phyloP scores from a whole-genome alignment of 1,139 yeast genomes.

The Diutina neorugosa region DNA sequence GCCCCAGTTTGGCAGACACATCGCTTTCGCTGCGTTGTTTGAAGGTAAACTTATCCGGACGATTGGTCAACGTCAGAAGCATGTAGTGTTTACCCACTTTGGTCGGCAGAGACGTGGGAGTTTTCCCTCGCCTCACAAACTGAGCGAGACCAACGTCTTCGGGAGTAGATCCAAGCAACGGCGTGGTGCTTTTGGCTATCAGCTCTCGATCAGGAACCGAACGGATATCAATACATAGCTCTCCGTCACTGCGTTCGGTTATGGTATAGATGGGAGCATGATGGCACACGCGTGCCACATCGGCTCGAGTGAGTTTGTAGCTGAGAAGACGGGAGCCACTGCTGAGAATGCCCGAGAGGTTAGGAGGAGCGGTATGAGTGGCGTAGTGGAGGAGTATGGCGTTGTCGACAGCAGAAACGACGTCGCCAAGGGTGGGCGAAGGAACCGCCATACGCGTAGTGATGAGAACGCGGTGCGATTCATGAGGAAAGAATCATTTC shows the following conservation, averaged over 20 bases:
- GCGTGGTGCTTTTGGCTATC: not conserved
- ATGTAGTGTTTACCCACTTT: not conserved
- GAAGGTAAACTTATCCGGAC: not conserved
- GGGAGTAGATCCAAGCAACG: not conserved
- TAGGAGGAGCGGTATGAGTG: not conserved
- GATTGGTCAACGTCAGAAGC: not conserved
- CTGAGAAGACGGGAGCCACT: not conserved
- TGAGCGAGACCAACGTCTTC: not conserved
- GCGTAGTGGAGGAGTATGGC: constrained; percentile 1
- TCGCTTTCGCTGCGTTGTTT: not conserved
- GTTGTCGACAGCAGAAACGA: not conserved
- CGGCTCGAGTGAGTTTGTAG: not conserved
- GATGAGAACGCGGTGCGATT: not conserved
- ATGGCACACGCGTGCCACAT: not conserved
- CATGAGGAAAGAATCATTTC: too few relatives aligned
- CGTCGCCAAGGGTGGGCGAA: not conserved
- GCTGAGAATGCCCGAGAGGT: not conserved
- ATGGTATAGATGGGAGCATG: not conserved
- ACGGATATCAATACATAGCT: not conserved
- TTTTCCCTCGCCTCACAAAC: not conserved
- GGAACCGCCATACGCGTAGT: not conserved
- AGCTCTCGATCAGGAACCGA: not conserved
- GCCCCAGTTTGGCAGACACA: not conserved
- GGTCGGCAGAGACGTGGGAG: not conserved
- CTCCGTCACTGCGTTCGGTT: not conserved